Conservation (phyloP, 2,329 filamentous ascomycete genomes). For the Metarhizium rileyi region DNA sequence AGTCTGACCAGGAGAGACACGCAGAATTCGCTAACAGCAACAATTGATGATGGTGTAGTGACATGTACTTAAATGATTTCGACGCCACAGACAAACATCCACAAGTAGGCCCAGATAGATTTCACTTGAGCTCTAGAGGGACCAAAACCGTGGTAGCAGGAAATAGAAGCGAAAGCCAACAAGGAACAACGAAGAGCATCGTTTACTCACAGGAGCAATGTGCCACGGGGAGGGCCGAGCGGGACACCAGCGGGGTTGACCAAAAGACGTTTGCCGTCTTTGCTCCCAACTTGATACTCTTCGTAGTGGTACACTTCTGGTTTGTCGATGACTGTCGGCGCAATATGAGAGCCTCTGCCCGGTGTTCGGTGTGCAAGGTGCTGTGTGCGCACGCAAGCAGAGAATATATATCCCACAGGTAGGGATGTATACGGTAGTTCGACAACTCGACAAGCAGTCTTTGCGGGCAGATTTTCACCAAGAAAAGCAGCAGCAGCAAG, state of each 20-base stretch:
- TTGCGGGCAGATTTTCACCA: neutral
- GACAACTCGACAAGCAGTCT: neutral
- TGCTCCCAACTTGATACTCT: neutral
- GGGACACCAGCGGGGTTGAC: neutral
- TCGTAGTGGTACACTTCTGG: neutral
- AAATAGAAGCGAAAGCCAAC: neutral
- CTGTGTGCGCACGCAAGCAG: neutral
- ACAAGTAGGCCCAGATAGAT: neutral
- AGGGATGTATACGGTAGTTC: neutral
- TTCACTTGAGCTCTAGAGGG: neutral
- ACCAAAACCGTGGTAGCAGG: neutral
- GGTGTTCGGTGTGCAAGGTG: neutral
- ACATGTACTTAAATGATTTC: neutral
- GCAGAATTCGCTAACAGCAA: neutral
- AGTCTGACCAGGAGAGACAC: neutral
- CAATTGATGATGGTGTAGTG: neutral
- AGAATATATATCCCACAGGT: neutral
- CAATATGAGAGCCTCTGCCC: neutral
- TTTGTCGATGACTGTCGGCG: constrained; percentile 3
- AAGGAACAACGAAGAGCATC: constrained; percentile 1
- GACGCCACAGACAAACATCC: neutral
- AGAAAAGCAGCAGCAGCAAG: neutral
- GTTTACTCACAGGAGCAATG: constrained; percentile 3
- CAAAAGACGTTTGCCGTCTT: constrained; percentile 1
- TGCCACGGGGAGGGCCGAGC: constrained; percentile 6